Conservation (phyloP, 177 flowering plant genomes). For the Telopea speciosissima region DNA sequence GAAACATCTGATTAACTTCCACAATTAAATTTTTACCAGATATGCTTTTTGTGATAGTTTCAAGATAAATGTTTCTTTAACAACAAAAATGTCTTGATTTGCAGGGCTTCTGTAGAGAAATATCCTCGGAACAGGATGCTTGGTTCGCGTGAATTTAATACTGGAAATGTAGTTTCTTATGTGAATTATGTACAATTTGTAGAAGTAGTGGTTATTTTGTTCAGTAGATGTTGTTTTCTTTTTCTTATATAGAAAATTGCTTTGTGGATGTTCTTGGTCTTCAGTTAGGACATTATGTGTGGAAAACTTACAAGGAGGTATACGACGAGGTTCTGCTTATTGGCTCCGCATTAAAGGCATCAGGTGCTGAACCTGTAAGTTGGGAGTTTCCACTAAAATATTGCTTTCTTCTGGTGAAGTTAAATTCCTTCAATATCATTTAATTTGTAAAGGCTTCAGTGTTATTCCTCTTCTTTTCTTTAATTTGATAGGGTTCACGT, state of each 20-base stretch:
- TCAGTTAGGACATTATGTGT: slow-evolving; percentile 71
- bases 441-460: neutral
- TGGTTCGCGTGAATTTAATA: slow-evolving; percentile 66
- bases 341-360: slow-evolving; percentile 72
- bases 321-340: slow-evolving; percentile 67
- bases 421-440: neutral
- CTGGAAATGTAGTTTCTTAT: slow-evolving; percentile 53
- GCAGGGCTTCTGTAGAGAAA: slow-evolving; percentile 58
- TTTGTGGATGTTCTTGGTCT: slow-evolving; percentile 6
- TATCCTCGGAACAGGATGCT: slow-evolving; percentile 73
- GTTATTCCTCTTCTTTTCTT: too few species aligned
- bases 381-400: neutral
- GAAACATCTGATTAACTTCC: too few species aligned
- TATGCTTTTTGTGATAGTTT: neutral
- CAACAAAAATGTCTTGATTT: slow-evolving; percentile 9
- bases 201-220: neutral
- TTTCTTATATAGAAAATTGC: neutral
- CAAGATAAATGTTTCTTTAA: neutral
- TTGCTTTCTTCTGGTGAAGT: neutral
- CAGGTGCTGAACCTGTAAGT: slow-evolving; percentile 88
- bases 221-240: neutral
- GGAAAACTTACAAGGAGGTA: slow-evolving; percentile 88
- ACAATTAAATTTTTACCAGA: too few species aligned
- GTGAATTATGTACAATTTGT: neutral
- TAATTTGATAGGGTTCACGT: slow-evolving; percentile 53